These are phyloP conservation scores for Yamadazyma spencermartinsiae DNA, from an alignment of 1,139 yeast genomes.

Conservation along the genomic window DNA sequence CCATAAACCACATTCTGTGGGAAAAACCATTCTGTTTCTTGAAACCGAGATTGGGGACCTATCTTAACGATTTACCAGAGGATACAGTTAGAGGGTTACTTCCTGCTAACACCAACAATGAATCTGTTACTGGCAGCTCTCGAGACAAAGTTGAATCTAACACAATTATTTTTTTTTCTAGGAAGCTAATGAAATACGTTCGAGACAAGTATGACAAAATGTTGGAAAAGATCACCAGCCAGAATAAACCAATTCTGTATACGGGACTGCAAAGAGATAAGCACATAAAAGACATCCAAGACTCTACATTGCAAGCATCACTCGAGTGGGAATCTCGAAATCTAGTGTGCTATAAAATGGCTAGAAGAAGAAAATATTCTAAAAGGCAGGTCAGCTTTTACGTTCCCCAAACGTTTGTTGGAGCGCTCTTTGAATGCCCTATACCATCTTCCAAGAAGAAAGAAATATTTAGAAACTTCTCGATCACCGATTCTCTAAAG, in stretches of 20 bases:
- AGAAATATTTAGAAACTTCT: conserved; percentile 19
- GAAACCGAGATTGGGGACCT: conserved; percentile 22
- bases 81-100: conserved; percentile 9
- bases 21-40: conserved; percentile 50
- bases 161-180: neutral
- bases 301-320: conserved; percentile 24
- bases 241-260: conserved; percentile 25
- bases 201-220: conserved; percentile 22
- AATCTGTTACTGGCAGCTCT: too few relatives aligned
- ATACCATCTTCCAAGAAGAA: conserved; percentile 25
- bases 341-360: conserved; percentile 58
- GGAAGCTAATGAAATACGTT: conserved; percentile 10
- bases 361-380: conserved; percentile 62
- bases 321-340: conserved; percentile 32
- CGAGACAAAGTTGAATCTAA: neutral
- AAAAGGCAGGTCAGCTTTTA: conserved; percentile 48
- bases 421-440: conserved; percentile 63
- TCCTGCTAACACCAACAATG: neutral
- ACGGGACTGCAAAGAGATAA: conserved; percentile 23
- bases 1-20: conserved; percentile 53
- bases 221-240: conserved; percentile 22
- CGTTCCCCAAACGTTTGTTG: conserved; percentile 62
- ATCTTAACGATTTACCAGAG: conserved; percentile 3
- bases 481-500: conserved; percentile 18
- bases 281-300: conserved; percentile 22